Base-by-base conservation (phyloP, 2,329 filamentous ascomycete species). In the Ascochyta rabiei region DNA sequence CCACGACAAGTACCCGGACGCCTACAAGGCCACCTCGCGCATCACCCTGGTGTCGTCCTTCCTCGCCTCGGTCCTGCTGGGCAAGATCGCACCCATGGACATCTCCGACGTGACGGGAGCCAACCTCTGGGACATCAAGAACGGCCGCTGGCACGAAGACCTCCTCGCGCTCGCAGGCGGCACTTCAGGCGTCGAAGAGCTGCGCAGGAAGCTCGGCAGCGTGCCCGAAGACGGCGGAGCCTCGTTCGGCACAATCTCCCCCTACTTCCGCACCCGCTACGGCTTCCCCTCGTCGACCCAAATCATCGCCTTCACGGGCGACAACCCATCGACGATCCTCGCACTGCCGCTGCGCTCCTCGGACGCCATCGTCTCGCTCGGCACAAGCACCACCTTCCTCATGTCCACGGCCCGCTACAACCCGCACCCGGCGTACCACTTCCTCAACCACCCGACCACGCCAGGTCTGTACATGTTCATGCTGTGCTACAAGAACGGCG, bases 401-500 rank as follows among this genome's bases (percentile, higher is more conserved):
- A 98, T 98, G 93, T 92, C 90, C 69, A 98, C 95, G 4, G 87
- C 91, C n/a, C 83, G 85, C 67, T 98, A 96, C 82, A 88, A 88
- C 73, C 91, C 95, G 2, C 89, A 97, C 70, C 90, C 91, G 3
- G 86, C 89, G 6, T 96, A 96, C 71, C 95, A 99, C 80, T 96
- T 98, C 82, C 96, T 98, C 85, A 96, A 97, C 80, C 93, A 98
- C 76, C 95, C 95, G 1, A 95, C 92, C 39, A 96, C 91, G 0
- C 80, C 87, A 0, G 91, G 90, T 1, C 84, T 97, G 56, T 97
- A 96, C 83, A 98, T 99, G 95, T 98, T 99, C 78, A 99, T 99
- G 95, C 86, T 99, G 31, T 99, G 95, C 82, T 99, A 98, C 82
- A 98, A 98, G 79, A 99, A 99, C 77, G 95, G 95, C 64, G 92